phyloP scores from a whole-genome alignment of 345 rosid species.

The Aethionema arabicum region DNA sequence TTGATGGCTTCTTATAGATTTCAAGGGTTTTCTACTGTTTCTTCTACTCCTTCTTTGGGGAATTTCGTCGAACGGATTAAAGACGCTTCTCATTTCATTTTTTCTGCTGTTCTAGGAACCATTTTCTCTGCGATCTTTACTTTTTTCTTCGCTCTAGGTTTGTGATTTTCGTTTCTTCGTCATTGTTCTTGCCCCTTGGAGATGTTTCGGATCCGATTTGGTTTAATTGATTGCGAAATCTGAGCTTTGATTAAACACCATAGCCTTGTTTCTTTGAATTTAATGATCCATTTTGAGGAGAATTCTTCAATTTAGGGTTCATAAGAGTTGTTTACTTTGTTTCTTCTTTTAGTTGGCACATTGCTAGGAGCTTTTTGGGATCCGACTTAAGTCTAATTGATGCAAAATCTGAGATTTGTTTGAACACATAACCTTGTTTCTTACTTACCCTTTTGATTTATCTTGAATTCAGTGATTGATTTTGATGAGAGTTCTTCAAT shows the following conservation, averaged over 20 bases:
- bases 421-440: no score
- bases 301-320: slow-evolving; percentile 15
- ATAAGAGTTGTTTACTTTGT: slow-evolving; percentile 26
- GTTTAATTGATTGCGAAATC: not conserved
- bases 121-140: slow-evolving; percentile 91
- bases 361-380: slow-evolving; percentile 66
- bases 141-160: slow-evolving; percentile 95
- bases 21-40: slow-evolving; percentile 50
- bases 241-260: no score
- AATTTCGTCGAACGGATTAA: slow-evolving; percentile 60
- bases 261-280: no score
- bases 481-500: slow-evolving; percentile 54
- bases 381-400: no score
- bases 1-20: slow-evolving; percentile 14
- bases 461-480: no score
- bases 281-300: no score
- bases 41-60: slow-evolving; percentile 45
- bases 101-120: slow-evolving; percentile 78
- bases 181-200: not conserved
- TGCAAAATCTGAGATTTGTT: no score
- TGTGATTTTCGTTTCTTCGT: slow-evolving; percentile 29
- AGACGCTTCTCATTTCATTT: slow-evolving; percentile 60
- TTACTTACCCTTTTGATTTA: no score
- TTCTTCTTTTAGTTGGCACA: slow-evolving; percentile 67
- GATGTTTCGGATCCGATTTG: slow-evolving; percentile 7